A percentile compares a stretch with the other conserved stretches of the same genome.
phyloP scores from a whole-genome alignment of 208 protist genomes.

The Acanthamoeba culbertsoni region DNA sequence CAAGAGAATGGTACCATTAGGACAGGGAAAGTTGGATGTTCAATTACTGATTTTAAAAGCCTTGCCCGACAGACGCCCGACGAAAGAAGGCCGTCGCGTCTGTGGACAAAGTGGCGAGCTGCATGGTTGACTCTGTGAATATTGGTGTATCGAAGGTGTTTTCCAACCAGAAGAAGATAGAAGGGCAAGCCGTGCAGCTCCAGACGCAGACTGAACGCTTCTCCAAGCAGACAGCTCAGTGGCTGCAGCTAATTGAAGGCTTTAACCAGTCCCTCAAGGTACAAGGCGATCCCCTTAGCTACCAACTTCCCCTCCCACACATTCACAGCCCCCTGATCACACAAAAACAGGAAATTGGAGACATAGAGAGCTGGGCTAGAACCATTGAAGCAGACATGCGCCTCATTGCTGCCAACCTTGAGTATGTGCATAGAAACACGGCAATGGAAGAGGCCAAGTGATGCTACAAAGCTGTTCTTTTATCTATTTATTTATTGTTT shows the following conservation, averaged over 20 bases:
- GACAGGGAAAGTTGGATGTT: not conserved
- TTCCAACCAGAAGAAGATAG: conserved; percentile 61
- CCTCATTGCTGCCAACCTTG: conserved; percentile 43
- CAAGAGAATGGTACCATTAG: conserved; percentile 56
- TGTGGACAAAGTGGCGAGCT: conserved; percentile 27
- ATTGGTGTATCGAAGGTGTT: conserved; percentile 62
- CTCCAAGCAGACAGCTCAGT: conserved; percentile 52
- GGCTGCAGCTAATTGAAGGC: conserved; percentile 59
- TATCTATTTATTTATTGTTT: no score
- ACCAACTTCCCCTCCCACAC: not conserved
- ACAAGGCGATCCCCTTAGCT: not conserved
- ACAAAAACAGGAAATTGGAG: conserved; percentile 60
- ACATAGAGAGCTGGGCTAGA: conserved; percentile 59
- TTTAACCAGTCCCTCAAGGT: conserved; percentile 66
- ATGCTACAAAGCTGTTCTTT: no score
- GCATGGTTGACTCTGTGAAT: conserved; percentile 64
- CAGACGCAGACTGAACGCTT: conserved; percentile 57
- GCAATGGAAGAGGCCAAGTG: conserved; percentile 24
- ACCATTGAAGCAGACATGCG: conserved; percentile 61
- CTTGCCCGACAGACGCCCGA: not conserved
- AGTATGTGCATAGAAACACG: conserved; percentile 59
- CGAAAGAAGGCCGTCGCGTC: conserved; percentile 40
- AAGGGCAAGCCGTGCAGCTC: conserved; percentile 41
- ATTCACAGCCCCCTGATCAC: not conserved
- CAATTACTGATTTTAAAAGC: not conserved